Evolutionary conservation across 495 filamentous ascomycete species (phyloP).

Genomic region (Coniosporium apollinis): DNA sequence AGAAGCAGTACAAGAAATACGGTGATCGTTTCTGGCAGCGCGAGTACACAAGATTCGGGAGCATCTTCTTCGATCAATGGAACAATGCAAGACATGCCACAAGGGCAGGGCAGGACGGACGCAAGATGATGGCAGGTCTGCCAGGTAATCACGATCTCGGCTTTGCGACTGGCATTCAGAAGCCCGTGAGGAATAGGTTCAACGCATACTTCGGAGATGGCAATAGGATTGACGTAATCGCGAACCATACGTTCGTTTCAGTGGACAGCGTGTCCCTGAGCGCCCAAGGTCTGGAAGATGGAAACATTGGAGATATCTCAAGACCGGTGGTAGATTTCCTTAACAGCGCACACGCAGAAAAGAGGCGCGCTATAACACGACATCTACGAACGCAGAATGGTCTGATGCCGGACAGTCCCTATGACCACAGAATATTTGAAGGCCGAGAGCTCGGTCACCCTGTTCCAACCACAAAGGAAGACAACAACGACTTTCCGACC

Average conservation of each 20-base stretch:
- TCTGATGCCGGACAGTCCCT: constrained; percentile 7
- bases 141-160: constrained; percentile 98
- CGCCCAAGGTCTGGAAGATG: constrained; percentile 39
- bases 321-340: constrained; percentile 63
- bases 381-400: constrained; percentile 37
- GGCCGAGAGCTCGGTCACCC: constrained; percentile 6
- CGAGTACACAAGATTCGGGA: constrained; percentile 11
- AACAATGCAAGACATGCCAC: constrained; percentile 6
- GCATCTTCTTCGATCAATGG: constrained; percentile 11
- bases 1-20: constrained; percentile 48
- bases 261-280: constrained; percentile 78
- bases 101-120: constrained; percentile 31
- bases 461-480: too few relatives aligned
- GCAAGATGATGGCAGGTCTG: constrained; percentile 50
- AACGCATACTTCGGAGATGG: constrained; percentile 76
- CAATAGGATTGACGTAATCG: constrained; percentile 74
- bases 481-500: constrained; percentile 47
- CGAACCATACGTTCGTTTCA: constrained; percentile 91
- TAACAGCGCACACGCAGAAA: constrained; percentile 34
- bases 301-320: constrained; percentile 41
- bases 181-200: constrained; percentile 64
- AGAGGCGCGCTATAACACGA: constrained; percentile 32
- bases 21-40: constrained; percentile 10
- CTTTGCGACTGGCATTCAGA: constrained; percentile 69
- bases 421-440: constrained; percentile 15